Base-by-base conservation (phyloP, 108 stramenopile species). In the Pelagomonas calceolata region DNA sequence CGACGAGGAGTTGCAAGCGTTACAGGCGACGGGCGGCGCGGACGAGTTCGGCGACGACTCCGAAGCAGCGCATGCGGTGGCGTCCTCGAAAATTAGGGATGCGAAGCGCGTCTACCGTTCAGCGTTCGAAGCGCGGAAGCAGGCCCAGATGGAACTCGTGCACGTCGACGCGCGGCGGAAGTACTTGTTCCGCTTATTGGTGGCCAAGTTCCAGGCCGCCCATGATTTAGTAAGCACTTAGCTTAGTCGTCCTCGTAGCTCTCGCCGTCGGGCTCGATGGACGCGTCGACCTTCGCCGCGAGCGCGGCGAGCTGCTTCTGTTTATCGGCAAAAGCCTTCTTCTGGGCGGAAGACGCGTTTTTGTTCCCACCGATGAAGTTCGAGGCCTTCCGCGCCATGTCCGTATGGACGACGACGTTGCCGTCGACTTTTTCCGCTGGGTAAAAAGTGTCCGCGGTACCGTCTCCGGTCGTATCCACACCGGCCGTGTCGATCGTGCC, bases 41-140 rank as follows among this genome's bases (percentile, higher is more conserved):
- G 21, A 16, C 21, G 44, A 45, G 14, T 10, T 15, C 44, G 51
- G 26, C 26, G 37, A 66, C 0, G 65, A 36, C 63, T 10, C 30
- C 32, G 71, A 30, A 10, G n/a, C 4, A 4, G 32, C 14, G 10
- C 10, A 34, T 0, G 21, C 30, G 29, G 64, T 65, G 10, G 32
- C 37, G 0, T 29, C 66, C 14, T 26, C 34, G 30, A 12, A 15
- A 5, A 18, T 72, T 26, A 31, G 34, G 30, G 65, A 31, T 1
- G 36, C 30, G 30, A 72, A 72, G 64, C 32, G 29, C 65, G 71
- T 26, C 16, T 72, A 72, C 65, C 63, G 35, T 7, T 16, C 21
- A 4, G 34, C 30, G 12, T 44, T 43, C 36, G 31, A 72, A 30
- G 35, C 9, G 0, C 65, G 65, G 36, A 66, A 65, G 3, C 32